A percentile compares a stretch with the other conserved stretches of the same genome.
Evolutionary conservation across 306 rosid species (phyloP).

Genomic region (Amphicarpaea edgeworthii): DNA sequence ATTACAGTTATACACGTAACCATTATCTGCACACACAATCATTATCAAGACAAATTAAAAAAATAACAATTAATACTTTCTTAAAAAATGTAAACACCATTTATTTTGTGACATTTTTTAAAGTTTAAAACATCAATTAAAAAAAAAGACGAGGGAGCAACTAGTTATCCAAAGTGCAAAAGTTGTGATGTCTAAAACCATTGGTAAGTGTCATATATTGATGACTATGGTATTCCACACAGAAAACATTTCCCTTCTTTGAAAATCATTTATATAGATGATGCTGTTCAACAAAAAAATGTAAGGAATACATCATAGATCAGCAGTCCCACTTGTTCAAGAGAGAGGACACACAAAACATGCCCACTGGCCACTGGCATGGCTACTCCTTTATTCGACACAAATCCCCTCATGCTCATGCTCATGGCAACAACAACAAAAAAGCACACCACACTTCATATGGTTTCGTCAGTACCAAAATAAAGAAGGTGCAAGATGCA

Average conservation of each 20-base stretch:
- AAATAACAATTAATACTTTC: too few species aligned
- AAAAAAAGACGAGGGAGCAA: too few species aligned
- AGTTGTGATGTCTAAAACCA: neutral
- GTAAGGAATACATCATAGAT: constrained; percentile 44
- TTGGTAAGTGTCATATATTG: too few species aligned
- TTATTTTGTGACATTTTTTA: too few species aligned
- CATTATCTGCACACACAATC: too few species aligned
- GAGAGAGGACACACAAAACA: constrained; percentile 46
- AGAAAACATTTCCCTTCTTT: neutral
- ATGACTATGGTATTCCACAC: neutral
- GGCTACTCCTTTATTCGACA: constrained; percentile 52
- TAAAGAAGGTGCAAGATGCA: too few species aligned
- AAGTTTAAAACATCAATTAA: too few species aligned
- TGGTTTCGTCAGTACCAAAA: constrained; percentile 38
- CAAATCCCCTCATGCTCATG: constrained; percentile 46
- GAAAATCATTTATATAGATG: constrained; percentile 37
- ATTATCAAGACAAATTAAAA: too few species aligned
- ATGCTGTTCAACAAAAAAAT: constrained; percentile 40
- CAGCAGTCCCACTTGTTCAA: constrained; percentile 38
- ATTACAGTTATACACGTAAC: too few species aligned
- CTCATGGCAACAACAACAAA: neutral
- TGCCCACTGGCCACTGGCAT: constrained; percentile 37
- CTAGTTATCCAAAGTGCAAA: too few species aligned
- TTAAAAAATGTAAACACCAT: too few species aligned
- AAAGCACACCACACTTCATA: neutral